These are phyloP conservation scores for Yamadazyma aaseri DNA, from an alignment of 1,139 yeast species.

Conservation along the genomic window DNA sequence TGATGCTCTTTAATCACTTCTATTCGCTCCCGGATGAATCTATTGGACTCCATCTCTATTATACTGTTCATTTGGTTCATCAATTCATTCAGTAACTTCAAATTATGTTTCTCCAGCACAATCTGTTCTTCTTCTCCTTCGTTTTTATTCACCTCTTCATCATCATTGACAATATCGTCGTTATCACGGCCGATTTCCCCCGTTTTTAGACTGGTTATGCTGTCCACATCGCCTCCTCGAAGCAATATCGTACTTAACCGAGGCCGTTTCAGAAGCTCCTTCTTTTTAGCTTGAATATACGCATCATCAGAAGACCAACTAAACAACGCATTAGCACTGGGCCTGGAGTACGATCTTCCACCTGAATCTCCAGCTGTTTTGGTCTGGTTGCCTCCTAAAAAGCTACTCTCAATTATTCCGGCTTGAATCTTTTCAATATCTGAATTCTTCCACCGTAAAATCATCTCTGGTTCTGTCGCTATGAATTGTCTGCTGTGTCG, in stretches of 20 bases:
- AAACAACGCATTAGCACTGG: slow-evolving; percentile 36
- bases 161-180: background rate
- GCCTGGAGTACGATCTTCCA: slow-evolving; percentile 9
- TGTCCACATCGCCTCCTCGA: background rate
- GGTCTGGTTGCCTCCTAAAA: slow-evolving; percentile 17
- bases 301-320: slow-evolving; percentile 48
- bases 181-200: background rate
- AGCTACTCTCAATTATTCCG: slow-evolving; percentile 30
- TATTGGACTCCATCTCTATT: slow-evolving; percentile 39
- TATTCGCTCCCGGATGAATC: slow-evolving; percentile 40
- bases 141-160: background rate
- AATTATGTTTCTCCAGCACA: slow-evolving; percentile 6
- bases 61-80: slow-evolving; percentile 26
- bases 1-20: slow-evolving; percentile 40
- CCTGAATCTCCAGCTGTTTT: slow-evolving; percentile 4
- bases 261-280: slow-evolving; percentile 19
- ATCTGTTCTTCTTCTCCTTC: background rate
- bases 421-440: slow-evolving; percentile 29
- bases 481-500: slow-evolving; percentile 37
- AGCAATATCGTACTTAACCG: background rate
- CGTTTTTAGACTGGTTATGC: too few species aligned
- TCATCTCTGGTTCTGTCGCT: slow-evolving; percentile 14
- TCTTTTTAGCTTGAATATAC: slow-evolving; percentile 34
- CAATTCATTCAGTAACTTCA: slow-evolving; percentile 19
- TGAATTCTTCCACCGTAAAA: slow-evolving; percentile 35